phyloP scores from a whole-genome alignment of 371 early-diverging fungal species.

The Circinella minor region DNA sequence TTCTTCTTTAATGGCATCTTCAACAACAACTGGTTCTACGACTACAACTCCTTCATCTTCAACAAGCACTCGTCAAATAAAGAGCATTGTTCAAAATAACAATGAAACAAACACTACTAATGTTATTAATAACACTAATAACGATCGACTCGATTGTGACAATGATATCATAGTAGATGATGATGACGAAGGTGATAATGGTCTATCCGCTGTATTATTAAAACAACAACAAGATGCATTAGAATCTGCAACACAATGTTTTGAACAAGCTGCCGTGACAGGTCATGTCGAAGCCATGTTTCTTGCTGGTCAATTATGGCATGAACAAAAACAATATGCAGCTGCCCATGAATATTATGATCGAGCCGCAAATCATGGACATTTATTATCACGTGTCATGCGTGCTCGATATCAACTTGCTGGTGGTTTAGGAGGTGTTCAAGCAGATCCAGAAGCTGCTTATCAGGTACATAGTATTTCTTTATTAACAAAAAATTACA shows the following conservation, averaged over 20 bases:
- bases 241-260: conserved; percentile 39
- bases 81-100: neutral
- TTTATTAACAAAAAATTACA: too few relatives aligned
- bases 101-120: neutral
- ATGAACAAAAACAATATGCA: conserved; percentile 49
- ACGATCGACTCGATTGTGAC: neutral
- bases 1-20: neutral
- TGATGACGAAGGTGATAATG: neutral
- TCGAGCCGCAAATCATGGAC: conserved; percentile 44
- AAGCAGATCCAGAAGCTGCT: conserved; percentile 41
- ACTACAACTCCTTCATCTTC: too few relatives aligned
- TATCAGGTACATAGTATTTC: conserved; percentile 29
- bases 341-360: conserved; percentile 48
- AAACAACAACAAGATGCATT: conserved; percentile 38
- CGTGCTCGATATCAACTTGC: conserved; percentile 45
- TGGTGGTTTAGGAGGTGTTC: conserved; percentile 38
- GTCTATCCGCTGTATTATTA: neutral
- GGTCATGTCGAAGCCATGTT: conserved; percentile 49
- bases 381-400: conserved; percentile 43
- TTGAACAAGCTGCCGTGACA: conserved; percentile 43
- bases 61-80: too few relatives aligned
- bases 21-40: neutral
- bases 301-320: conserved; percentile 48
- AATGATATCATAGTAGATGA: too few relatives aligned
- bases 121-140: conserved; percentile 7